A percentile compares a stretch with the other conserved stretches of the same genome.
Evolutionary conservation across 768 basidiomycete genomes (phyloP).

Genomic region (Phanerochaete carnosa): DNA sequence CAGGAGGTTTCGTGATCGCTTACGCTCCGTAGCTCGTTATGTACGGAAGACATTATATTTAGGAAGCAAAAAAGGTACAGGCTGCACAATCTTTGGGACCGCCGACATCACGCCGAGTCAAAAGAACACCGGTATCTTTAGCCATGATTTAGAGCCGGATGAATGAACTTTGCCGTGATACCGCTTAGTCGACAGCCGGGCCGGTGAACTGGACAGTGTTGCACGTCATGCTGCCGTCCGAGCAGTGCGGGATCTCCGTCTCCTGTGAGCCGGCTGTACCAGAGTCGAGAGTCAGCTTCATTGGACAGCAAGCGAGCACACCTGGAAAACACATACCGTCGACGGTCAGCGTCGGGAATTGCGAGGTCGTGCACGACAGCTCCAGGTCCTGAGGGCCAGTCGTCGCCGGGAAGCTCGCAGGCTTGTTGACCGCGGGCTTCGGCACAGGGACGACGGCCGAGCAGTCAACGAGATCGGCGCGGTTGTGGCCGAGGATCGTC

Average conservation of each 20-base stretch:
- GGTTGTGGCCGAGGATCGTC: slow-evolving; percentile 19
- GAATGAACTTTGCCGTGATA: no score
- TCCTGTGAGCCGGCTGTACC: neutral
- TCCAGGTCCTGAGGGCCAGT: slow-evolving; percentile 5
- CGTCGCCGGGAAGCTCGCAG: slow-evolving; percentile 9
- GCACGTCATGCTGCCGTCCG: neutral
- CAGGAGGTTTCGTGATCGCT: no score
- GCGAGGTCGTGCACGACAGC: slow-evolving; percentile 1
- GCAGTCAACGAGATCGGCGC: slow-evolving; percentile 19
- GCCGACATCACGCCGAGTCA: no score
- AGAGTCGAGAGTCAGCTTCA: neutral
- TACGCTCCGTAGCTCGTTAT: no score
- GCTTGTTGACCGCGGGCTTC: slow-evolving; percentile 13
- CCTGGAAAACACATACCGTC: slow-evolving; percentile 3
- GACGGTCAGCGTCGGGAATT: slow-evolving; percentile 9
- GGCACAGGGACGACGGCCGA: slow-evolving; percentile 23
- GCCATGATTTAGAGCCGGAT: no score
- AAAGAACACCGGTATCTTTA: no score
- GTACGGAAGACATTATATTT: no score
- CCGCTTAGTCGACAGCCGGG: no score
- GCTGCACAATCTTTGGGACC: no score
- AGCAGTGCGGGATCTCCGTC: neutral
- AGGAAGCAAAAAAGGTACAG: no score
- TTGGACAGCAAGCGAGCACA: neutral
- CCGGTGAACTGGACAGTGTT: neutral